Evolutionary conservation across 2,329 filamentous ascomycete species (phyloP), one percentile per base, ranked within the genome.

Genomic region (Penicillium sp.): DNA sequence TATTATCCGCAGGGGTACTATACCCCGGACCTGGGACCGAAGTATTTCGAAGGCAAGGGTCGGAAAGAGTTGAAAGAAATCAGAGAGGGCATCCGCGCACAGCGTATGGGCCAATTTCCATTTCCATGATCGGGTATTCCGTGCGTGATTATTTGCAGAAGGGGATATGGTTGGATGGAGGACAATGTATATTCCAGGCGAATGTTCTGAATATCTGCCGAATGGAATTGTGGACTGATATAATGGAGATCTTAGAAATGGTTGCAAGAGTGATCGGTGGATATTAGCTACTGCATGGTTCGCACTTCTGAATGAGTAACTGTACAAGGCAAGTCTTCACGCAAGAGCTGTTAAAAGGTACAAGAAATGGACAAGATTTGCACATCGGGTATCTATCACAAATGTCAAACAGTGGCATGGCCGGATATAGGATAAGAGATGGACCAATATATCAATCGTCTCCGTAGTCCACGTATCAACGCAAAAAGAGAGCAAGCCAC

Each of bases 11-110:
- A 73, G 35, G 77, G 77, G 3, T 75, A 72, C 43, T 53, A 64
- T n/a, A 54, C 71, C 23, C 69, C 74, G 9, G 80, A 87, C 25
- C 58, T 87, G 7, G 84, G 85, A 0, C 85, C 84, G 0, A 67
- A 61, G 29, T 70, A 65, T 29, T 72, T 77, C 39, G 67, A 70
- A 32, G 75, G 75, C 1, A 72, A 73, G 46, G 79, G 80, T 0
- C 37, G 60, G 7, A 57, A 53, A 39, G 49, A 56, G 13, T 18
- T 60, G n/a, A 46, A 55, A 14, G 31, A 37, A 2, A 56, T 57
- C 14, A 52, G 50, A 5, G 68, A 75, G 10, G 69, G 75, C 47
- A 64, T 71, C 47, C 67, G 67, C 8, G 59, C 47, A n/a, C 64
- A 65, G 41, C 57, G 70, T 29, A 59, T 52, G 3, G 62, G 61